These are phyloP conservation scores for Tuber indicum DNA, from an alignment of 495 filamentous ascomycete species.

Conservation along the genomic window DNA sequence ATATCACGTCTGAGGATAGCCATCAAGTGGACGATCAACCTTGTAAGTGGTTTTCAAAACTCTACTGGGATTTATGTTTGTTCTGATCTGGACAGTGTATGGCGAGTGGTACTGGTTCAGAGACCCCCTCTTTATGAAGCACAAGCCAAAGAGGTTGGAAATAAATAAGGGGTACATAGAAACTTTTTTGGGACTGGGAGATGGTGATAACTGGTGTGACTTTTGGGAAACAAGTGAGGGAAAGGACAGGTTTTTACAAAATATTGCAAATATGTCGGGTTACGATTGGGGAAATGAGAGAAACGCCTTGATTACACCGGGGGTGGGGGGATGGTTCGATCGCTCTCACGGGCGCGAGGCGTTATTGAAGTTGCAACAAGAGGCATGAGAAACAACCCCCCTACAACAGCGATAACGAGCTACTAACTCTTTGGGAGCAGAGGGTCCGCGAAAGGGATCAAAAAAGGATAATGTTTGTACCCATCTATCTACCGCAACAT, in stretches of 20 bases:
- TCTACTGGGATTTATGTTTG: not conserved
- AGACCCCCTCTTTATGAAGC: not conserved
- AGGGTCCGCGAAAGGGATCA: not conserved
- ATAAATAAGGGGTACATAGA: not conserved
- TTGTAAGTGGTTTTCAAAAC: not conserved
- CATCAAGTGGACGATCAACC: not conserved
- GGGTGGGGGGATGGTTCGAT: not conserved
- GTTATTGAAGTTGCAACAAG: not conserved
- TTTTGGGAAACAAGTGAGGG: not conserved
- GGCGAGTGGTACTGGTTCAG: not conserved
- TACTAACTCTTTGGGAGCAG: not conserved
- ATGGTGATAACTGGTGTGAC: not conserved
- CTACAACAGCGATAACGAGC: not conserved
- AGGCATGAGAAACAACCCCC: not conserved
- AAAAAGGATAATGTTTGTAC: not conserved
- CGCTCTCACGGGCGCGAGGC: not conserved
- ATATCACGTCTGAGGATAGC: not conserved
- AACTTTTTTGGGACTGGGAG: not conserved
- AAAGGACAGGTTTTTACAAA: not conserved
- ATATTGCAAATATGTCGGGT: not conserved
- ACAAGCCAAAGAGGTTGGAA: not conserved
- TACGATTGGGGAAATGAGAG: not conserved
- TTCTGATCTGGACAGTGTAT: not conserved
- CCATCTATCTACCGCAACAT: not conserved
- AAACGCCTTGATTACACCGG: not conserved